phyloP scores from a whole-genome alignment of 2,329 filamentous ascomycete genomes.

The Knoxdaviesia capensis region DNA sequence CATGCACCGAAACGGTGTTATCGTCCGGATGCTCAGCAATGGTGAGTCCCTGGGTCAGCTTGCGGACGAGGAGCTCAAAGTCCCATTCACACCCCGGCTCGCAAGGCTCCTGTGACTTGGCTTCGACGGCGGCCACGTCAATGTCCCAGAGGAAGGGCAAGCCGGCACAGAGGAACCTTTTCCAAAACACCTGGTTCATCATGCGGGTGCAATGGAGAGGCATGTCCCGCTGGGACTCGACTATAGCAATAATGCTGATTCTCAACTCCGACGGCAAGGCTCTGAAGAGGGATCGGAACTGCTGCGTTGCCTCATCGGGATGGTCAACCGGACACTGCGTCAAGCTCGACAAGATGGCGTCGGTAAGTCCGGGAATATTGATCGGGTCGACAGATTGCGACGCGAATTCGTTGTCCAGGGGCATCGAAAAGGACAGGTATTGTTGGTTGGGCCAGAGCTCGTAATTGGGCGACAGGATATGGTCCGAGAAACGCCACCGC shows the following conservation, averaged over 20 bases:
- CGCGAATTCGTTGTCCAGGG: neutral
- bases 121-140: neutral
- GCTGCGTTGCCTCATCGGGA: neutral
- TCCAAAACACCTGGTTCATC: constrained; percentile 1
- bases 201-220: neutral
- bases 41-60: neutral
- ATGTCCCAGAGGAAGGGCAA: constrained; percentile 1
- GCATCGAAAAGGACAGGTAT: neutral
- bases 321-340: neutral
- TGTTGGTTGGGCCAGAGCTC: constrained; percentile 2
- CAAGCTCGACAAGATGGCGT: constrained; percentile 1
- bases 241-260: neutral
- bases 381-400: neutral
- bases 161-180: neutral
- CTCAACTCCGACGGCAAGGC: neutral
- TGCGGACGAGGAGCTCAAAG: neutral
- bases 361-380: neutral
- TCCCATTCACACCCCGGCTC: constrained; percentile 2
- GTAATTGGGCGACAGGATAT: constrained; percentile 1
- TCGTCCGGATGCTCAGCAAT: neutral
- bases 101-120: neutral
- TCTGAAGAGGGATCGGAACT: neutral
- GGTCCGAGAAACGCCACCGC: neutral
- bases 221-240: neutral
- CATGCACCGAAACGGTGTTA: neutral